Evolutionary conservation across 1,284 basidiomycete species (phyloP), one percentile per base, ranked within the genome.

Genomic region (Naganishia liquefaciens): DNA sequence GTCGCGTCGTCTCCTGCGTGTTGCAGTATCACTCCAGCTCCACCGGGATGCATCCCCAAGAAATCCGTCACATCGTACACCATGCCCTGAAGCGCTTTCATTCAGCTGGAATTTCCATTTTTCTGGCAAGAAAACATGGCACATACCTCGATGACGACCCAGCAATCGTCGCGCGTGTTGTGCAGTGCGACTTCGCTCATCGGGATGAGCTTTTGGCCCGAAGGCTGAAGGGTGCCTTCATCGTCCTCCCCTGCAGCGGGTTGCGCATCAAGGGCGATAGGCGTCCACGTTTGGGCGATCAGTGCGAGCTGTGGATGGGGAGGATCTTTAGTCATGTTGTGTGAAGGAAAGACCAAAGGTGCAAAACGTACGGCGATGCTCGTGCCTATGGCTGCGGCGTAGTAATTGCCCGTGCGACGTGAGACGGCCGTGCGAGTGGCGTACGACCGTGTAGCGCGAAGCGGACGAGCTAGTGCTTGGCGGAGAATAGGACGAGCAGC

Each of bases 41-140:
- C 84, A 25, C 83, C 84, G 0, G 85, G 85, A 68, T 86, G 85
- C 52, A 76, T 71, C 30, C 80, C 79, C 51, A 95, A 79, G 75
- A 95, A 94, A 13, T 89, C 87, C 5, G 92, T 93, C 63, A 94
- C 88, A 67, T 79, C 77, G 68, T 78, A 79, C 10, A 79, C 75
- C n/a, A 75, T 75, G 2, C 77, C 76, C 70, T 74, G 10, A 3
- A n/a, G n/a, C n/a, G n/a, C n/a, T n/a, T n/a, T n/a, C n/a, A n/a
- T n/a, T n/a, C n/a, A n/a, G n/a, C n/a, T n/a, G n/a, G n/a, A n/a
- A n/a, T n/a, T n/a, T 28, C 1, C 33, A 76, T 73, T 76, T 73
- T 5, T 19, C 23, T 19, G 17, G 11, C 43, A 15, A 27, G 15
- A 25, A 40, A 23, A 3, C 75, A 63, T 2, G 75, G 75, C 10